Percentiles rank a stretch among this genome's conserved stretches.
phyloP scores from a whole-genome alignment of 768 basidiomycete species.

The Terana coerulea region DNA sequence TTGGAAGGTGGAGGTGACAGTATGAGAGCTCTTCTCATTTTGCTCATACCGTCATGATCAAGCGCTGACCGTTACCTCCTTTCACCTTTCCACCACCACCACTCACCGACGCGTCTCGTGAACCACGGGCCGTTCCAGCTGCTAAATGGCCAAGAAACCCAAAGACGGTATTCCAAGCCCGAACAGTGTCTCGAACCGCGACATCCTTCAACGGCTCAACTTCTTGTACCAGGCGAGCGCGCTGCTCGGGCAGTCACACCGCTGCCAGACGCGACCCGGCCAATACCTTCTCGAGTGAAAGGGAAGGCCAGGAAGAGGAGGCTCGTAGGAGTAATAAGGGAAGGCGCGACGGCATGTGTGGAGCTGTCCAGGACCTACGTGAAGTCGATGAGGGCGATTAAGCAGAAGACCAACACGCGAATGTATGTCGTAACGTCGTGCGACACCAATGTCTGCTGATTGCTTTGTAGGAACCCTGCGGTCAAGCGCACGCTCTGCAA shows the following conservation, averaged over 20 bases:
- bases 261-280: not conserved
- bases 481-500: conserved; percentile 82
- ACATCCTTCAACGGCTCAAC: conserved; percentile 79
- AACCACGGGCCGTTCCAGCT: too few relatives aligned
- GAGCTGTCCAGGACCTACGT: conserved; percentile 68
- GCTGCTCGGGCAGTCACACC: conserved; percentile 35
- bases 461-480: conserved; percentile 61
- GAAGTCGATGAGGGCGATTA: conserved; percentile 62
- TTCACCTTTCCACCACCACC: too few relatives aligned
- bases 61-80: too few relatives aligned
- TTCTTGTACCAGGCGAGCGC: conserved; percentile 82
- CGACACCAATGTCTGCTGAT: not conserved
- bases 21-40: too few relatives aligned
- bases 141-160: conserved; percentile 76
- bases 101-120: too few relatives aligned
- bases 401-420: conserved; percentile 72
- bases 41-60: too few relatives aligned
- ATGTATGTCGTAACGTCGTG: conserved; percentile 46
- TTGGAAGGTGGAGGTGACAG: too few relatives aligned
- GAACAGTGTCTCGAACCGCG: conserved; percentile 58
- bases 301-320: not conserved
- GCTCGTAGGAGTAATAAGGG: conserved; percentile 25
- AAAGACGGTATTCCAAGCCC: conserved; percentile 57
- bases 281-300: not conserved
- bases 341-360: conserved; percentile 27